Percentiles rank a stretch among this genome's conserved stretches.
These are phyloP conservation scores for Ascochyta rabiei DNA, from an alignment of 2,329 filamentous ascomycete genomes.

Conservation along the genomic window DNA sequence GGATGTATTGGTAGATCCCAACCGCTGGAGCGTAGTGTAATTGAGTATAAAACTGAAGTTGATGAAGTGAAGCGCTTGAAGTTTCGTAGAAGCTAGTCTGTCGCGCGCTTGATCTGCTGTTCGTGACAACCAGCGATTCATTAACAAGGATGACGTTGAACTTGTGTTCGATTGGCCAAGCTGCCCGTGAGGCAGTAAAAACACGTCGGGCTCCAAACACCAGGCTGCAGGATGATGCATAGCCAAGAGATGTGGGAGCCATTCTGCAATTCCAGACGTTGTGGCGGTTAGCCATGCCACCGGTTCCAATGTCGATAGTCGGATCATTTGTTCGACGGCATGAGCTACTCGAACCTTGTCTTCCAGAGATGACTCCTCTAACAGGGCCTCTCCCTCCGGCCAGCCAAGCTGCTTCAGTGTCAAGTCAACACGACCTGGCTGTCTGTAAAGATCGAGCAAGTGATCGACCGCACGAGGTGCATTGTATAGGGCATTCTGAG, in stretches of 20 bases:
- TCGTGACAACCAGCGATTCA: slow-evolving; percentile 3
- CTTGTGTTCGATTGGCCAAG: slow-evolving; percentile 8
- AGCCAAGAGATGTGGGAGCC: slow-evolving; percentile 31
- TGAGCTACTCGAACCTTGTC: slow-evolving; percentile 23
- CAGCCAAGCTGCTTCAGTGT: slow-evolving; percentile 6
- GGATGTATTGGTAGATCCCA: slow-evolving; percentile 1
- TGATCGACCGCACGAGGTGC: neutral
- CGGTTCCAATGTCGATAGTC: slow-evolving; percentile 1
- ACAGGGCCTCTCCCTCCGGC: slow-evolving; percentile 14
- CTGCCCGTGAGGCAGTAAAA: slow-evolving; percentile 20
- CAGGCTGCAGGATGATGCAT: slow-evolving; percentile 21
- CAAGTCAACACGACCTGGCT: neutral
- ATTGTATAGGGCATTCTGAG: slow-evolving; percentile 5
- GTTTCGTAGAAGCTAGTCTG: slow-evolving; percentile 3
- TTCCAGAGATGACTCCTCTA: slow-evolving; percentile 6
- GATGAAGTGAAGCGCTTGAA: slow-evolving; percentile 15
- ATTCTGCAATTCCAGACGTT: slow-evolving; percentile 17
- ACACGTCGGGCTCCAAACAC: slow-evolving; percentile 16
- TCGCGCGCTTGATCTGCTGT: neutral
- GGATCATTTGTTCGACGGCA: slow-evolving; percentile 21
- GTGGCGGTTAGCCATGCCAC: slow-evolving; percentile 6
- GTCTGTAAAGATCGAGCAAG: neutral
- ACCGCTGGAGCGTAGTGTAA: slow-evolving; percentile 17
- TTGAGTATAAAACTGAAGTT: slow-evolving; percentile 23
- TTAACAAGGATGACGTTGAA: neutral